phyloP scores from a whole-genome alignment of 2,329 filamentous ascomycete species.

The Aspergillus tubingensis region DNA sequence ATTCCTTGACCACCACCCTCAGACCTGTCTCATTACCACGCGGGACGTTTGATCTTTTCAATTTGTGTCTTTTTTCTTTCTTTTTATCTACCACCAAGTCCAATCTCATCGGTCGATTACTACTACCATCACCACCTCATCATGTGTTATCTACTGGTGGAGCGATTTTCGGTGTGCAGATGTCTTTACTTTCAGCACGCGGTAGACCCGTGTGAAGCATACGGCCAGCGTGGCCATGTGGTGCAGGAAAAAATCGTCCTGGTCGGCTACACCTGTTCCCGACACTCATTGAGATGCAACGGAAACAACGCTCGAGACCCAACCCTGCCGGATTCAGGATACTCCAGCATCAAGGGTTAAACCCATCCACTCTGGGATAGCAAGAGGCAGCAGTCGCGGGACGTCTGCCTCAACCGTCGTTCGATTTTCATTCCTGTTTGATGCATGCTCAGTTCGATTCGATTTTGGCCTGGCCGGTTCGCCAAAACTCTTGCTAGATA shows the following conservation, averaged over 20 bases:
- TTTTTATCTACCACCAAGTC: neutral
- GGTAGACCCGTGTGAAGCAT: conserved; percentile 76
- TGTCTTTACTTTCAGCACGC: conserved; percentile 88
- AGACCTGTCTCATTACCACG: conserved; percentile 1
- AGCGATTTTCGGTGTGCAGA: conserved; percentile 81
- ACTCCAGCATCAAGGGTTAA: conserved; percentile 26
- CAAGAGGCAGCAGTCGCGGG: neutral
- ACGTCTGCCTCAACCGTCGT: neutral
- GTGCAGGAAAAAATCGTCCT: conserved; percentile 75
- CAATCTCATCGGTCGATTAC: neutral
- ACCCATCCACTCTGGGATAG: neutral
- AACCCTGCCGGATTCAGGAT: conserved; percentile 28
- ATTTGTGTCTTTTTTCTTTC: neutral
- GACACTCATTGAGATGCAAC: conserved; percentile 46
- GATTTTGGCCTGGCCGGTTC: conserved; percentile 7
- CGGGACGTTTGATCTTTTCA: conserved; percentile 1
- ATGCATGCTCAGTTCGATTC: neutral
- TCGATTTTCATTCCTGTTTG: neutral
- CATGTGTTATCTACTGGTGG: conserved; percentile 88
- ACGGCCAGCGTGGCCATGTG: conserved; percentile 71
- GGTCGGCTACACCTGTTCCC: conserved; percentile 76
- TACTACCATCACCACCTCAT: conserved; percentile 25
- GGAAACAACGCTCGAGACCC: conserved; percentile 6
- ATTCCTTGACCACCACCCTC: conserved; percentile 2
- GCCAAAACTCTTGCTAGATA: conserved; percentile 7